Evolutionary conservation across 331 rosid species (phyloP).

Genomic region (Pyracantha coccinea): DNA sequence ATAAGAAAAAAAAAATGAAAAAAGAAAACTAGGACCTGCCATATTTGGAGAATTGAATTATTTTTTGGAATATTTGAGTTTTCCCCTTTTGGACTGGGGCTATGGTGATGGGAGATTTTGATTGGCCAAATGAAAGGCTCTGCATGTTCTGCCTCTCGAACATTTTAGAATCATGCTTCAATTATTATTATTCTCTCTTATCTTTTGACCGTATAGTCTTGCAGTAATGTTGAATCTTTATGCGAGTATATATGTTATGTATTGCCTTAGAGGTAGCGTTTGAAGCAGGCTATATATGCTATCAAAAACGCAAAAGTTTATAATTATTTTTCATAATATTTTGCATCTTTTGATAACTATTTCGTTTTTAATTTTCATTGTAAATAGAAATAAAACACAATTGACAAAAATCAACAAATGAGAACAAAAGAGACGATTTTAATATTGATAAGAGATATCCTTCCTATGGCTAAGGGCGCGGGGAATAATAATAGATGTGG

Average conservation of each 20-base stretch:
- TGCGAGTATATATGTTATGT: not conserved
- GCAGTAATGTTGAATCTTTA: not conserved
- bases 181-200: not conserved
- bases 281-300: not conserved
- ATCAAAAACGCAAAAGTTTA: not conserved
- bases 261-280: not conserved
- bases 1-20: not conserved
- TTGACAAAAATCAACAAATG: too few species aligned
- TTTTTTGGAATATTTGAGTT: constrained; percentile 1
- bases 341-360: too few species aligned
- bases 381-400: too few species aligned
- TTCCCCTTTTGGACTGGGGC: constrained; percentile 12
- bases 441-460: too few species aligned
- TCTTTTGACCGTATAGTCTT: not conserved
- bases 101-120: not conserved
- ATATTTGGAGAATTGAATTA: not conserved
- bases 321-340: too few species aligned
- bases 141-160: not conserved
- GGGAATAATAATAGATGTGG: too few species aligned
- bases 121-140: not conserved
- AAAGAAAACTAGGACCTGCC: not conserved
- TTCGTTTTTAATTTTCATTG: too few species aligned
- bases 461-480: too few species aligned
- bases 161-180: not conserved
- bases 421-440: too few species aligned